Evolutionary conservation across 108 stramenopile species (phyloP), one percentile per base, ranked within the genome.

Genomic region (Skeletonema tropicum): DNA sequence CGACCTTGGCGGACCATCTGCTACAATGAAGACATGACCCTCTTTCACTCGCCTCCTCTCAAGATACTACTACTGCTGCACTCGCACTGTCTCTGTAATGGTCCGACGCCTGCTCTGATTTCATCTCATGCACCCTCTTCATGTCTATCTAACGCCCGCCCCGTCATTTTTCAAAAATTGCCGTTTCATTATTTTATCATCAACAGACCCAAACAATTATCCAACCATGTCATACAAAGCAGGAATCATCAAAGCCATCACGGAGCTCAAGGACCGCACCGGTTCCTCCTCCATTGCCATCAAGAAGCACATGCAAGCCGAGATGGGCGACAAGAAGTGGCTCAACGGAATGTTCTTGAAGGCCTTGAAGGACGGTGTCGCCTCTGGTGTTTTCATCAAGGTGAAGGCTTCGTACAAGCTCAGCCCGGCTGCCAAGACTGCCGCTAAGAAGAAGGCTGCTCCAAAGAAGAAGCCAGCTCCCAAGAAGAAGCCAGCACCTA

Each of bases 141-240:
- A 45, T 41, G 42, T 45, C 23, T 9, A 23, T 23, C 52, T 55
- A 55, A 55, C 52, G 7, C 52, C 42, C 23, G 5, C 23, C 23
- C 21, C 21, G 21, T 23, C 23, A 21, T 55, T 55, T 23, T 55
- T 55, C 42, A 45, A 45, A 45, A 23, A 9, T 55, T 55, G 6
- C 52, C 52, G 52, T 55, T 55, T 9, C 9, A 10, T n/a, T 46
- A n/a, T n/a, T 10, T 39, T 12, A 3, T 39, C 11, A 21, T 55
- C 52, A 55, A 55, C 52, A 55, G 23, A 55, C 19, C 52, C 23
- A 23, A 55, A 55, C 21, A 25, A 25, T 23, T 55, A 55, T 55
- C 52, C 52, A 55, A 77, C 60, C 82, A 89, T 89, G 88, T 84
- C 87, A 38, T 89, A 89, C 85, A 89, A 89, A 62, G 88, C 79